These are phyloP conservation scores for Acrasis kona DNA, from an alignment of 78 protist genomes.

Conservation along the genomic window DNA sequence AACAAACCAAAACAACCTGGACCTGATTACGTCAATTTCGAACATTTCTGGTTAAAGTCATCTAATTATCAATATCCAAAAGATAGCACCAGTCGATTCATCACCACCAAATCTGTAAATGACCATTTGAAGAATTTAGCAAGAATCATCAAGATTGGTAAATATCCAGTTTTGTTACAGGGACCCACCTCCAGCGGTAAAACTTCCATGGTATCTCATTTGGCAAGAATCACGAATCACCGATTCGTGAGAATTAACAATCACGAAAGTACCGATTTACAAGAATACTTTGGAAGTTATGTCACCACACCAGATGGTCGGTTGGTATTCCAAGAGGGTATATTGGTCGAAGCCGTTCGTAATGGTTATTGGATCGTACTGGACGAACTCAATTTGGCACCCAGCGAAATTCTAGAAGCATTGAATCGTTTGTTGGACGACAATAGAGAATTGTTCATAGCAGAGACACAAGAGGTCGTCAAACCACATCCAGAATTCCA, in stretches of 20 bases:
- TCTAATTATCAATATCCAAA: no score
- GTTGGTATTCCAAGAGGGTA: constrained; percentile 88
- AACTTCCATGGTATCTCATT: constrained; percentile 88
- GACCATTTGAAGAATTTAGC: constrained; percentile 58
- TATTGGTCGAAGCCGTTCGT: constrained; percentile 89
- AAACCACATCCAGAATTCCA: constrained; percentile 91
- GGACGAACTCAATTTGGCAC: constrained; percentile 99
- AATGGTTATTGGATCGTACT: constrained; percentile 97
- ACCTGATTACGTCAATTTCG: constrained; percentile 32
- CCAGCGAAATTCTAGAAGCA: constrained; percentile 98
- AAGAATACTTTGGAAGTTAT: constrained; percentile 96
- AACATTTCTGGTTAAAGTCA: constrained; percentile 68
- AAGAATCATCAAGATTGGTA: constrained; percentile 51
- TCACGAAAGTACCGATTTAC: constrained; percentile 99
- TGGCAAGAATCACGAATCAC: constrained; percentile 84
- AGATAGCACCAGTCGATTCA: no score
- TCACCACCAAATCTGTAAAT: constrained; percentile 50
- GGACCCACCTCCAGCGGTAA: constrained; percentile 90
- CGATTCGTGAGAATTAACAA: constrained; percentile 96
- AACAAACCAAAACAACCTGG: constrained; percentile 40
- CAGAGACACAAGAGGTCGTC: constrained; percentile 91
- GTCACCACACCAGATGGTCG: constrained; percentile 64
- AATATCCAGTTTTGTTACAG: constrained; percentile 81
- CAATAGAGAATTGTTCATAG: constrained; percentile 94
- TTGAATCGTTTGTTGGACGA: constrained; percentile 98